Conservation (phyloP, 306 rosid genomes). For the Citrullus colocynthis region DNA sequence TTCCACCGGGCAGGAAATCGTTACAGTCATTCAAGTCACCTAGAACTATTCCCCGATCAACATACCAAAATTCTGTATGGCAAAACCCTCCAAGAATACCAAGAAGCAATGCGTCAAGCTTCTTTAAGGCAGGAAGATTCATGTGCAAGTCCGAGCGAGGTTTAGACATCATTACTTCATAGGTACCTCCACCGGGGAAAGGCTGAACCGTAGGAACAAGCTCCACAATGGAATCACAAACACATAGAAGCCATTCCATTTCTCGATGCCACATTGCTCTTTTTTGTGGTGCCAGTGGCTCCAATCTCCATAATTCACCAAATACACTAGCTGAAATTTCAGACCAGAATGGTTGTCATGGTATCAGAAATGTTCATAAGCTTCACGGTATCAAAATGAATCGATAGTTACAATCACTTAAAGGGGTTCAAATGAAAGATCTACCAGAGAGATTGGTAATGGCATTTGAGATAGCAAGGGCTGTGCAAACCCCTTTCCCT, state of each 20-base stretch:
- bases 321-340: slow-evolving; percentile 67
- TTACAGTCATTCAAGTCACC: slow-evolving; percentile 56
- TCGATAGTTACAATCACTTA: neutral
- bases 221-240: slow-evolving; percentile 85
- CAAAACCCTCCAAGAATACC: slow-evolving; percentile 76
- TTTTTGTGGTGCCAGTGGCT: slow-evolving; percentile 65
- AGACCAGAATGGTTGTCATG: slow-evolving; percentile 9
- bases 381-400: neutral
- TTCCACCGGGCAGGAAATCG: slow-evolving; percentile 28
- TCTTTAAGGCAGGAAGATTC: slow-evolving; percentile 79
- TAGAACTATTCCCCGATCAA: slow-evolving; percentile 51
- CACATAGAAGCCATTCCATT: slow-evolving; percentile 82
- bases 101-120: slow-evolving; percentile 76
- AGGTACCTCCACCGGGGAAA: slow-evolving; percentile 84
- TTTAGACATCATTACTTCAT: slow-evolving; percentile 68
- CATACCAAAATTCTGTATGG: slow-evolving; percentile 63
- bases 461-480: slow-evolving; percentile 88
- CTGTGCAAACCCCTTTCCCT: slow-evolving; percentile 98
- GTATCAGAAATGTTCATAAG: neutral
- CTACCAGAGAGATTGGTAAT: slow-evolving; percentile 90
- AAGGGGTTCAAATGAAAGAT: slow-evolving; percentile 5
- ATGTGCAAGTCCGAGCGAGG: slow-evolving; percentile 74
- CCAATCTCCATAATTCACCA: slow-evolving; percentile 89
- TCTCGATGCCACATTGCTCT: slow-evolving; percentile 85
- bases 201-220: slow-evolving; percentile 77